Conservation (phyloP, 1,284 basidiomycete species). For the Anthracocystis walkeri region DNA sequence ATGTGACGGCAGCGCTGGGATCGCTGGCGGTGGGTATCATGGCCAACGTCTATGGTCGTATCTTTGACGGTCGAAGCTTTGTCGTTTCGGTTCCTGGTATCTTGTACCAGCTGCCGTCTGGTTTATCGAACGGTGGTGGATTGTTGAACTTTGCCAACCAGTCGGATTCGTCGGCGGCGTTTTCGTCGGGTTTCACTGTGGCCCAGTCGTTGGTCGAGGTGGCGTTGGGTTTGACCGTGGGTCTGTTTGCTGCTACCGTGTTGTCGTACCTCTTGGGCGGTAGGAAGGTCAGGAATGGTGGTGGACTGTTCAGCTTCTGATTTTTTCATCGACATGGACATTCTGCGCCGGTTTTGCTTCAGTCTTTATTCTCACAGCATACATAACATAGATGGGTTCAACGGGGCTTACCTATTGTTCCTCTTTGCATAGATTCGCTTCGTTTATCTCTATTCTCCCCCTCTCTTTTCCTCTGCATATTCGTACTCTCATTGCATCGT, state of each 20-base stretch:
- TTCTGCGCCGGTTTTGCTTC: conserved; percentile 1
- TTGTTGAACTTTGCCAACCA: conserved; percentile 78
- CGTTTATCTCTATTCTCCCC: not conserved
- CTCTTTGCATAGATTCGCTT: conserved; percentile 4
- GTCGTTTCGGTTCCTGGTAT: conserved; percentile 77
- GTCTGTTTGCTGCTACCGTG: conserved; percentile 65
- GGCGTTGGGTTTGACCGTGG: conserved; percentile 66
- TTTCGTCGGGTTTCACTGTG: conserved; percentile 47
- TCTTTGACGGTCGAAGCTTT: conserved; percentile 82
- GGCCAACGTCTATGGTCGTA: conserved; percentile 83
- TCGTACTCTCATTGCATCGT: not conserved
- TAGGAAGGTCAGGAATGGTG: conserved; percentile 56
- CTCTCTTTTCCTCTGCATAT: not conserved
- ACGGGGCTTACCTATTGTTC: not conserved
- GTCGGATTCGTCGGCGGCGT: conserved; percentile 28
- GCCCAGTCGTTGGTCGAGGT: conserved; percentile 63
- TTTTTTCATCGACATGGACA: not conserved
- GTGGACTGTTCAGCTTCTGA: conserved; percentile 65
- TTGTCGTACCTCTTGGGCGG: conserved; percentile 62
- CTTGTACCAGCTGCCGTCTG: conserved; percentile 87
- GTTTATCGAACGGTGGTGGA: conserved; percentile 84
- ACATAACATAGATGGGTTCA: not conserved
- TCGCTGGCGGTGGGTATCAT: conserved; percentile 85
- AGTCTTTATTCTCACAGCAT: not conserved
- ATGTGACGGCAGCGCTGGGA: conserved; percentile 72